Conservation (phyloP, 2,329 filamentous ascomycete species). For the Aspergillus amoenus region DNA sequence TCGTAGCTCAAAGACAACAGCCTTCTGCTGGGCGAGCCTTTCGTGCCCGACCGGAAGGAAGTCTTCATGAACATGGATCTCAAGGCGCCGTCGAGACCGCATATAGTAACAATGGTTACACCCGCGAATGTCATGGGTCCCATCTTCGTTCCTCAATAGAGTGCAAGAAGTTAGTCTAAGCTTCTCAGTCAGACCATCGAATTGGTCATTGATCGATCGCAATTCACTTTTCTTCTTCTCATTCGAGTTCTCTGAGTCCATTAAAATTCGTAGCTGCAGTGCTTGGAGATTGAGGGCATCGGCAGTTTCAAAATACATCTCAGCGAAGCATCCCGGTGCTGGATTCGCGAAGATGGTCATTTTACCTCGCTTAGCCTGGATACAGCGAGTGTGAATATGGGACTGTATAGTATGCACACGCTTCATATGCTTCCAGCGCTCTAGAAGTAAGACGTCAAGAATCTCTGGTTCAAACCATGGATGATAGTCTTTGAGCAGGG, state of each 20-base stretch:
- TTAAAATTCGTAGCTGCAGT: slow-evolving; percentile 37
- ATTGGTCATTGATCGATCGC: slow-evolving; percentile 23
- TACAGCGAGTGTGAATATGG: slow-evolving; percentile 47
- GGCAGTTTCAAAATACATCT: slow-evolving; percentile 44
- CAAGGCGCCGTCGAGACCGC: slow-evolving; percentile 38
- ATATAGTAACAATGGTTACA: slow-evolving; percentile 49
- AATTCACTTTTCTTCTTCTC: slow-evolving; percentile 43
- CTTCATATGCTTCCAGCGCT: slow-evolving; percentile 47
- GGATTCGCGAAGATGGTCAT: slow-evolving; percentile 53
- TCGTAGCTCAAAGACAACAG: slow-evolving; percentile 54
- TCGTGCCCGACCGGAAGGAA: slow-evolving; percentile 42
- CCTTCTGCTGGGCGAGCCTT: slow-evolving; percentile 33
- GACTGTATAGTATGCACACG: slow-evolving; percentile 52
- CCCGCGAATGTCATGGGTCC: slow-evolving; percentile 29
- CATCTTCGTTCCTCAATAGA: slow-evolving; percentile 21
- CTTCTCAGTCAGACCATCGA: slow-evolving; percentile 34
- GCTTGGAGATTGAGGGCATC: slow-evolving; percentile 23
- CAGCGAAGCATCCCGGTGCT: slow-evolving; percentile 45
- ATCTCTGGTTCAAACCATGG: slow-evolving; percentile 52
- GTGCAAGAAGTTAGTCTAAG: slow-evolving; percentile 42
- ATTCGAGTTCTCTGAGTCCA: slow-evolving; percentile 26
- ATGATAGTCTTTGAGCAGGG: slow-evolving; percentile 52
- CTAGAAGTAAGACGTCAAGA: slow-evolving; percentile 58
- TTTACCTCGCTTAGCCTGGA: slow-evolving; percentile 12
- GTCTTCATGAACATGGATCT: slow-evolving; percentile 51